Percentiles rank a stretch among this genome's conserved stretches.
Evolutionary conservation across 352 stramenopile genomes (phyloP).

Genomic region (Pythium utonaiense): DNA sequence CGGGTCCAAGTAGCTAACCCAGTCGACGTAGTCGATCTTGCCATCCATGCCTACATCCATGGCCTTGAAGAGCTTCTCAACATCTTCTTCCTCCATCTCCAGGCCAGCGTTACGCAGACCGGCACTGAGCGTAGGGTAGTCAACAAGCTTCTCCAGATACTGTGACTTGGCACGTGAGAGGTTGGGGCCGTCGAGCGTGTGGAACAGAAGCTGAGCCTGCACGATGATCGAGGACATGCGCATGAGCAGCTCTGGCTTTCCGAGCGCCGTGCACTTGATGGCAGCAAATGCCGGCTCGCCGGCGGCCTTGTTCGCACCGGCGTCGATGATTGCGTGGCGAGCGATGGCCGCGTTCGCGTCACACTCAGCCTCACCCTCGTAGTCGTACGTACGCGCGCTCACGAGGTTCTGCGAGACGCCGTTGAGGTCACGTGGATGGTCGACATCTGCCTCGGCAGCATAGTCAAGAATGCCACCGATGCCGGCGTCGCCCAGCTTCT

Average conservation of each 20-base stretch:
- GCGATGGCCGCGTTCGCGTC: slow-evolving; percentile 90
- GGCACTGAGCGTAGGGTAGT: slow-evolving; percentile 72
- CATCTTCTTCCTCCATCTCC: slow-evolving; percentile 56
- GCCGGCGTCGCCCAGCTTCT: slow-evolving; percentile 68
- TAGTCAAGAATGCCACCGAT: slow-evolving; percentile 98
- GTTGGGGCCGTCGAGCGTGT: slow-evolving; percentile 86
- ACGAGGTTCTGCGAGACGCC: slow-evolving; percentile 80
- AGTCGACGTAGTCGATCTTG: slow-evolving; percentile 94
- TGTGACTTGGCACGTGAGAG: slow-evolving; percentile 79
- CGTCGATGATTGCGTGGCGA: slow-evolving; percentile 76
- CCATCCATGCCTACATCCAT: slow-evolving; percentile 69
- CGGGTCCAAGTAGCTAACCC: slow-evolving; percentile 90
- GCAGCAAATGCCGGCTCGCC: slow-evolving; percentile 90
- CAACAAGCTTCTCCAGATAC: slow-evolving; percentile 75
- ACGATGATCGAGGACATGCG: slow-evolving; percentile 93
- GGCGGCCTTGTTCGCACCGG: slow-evolving; percentile 32
- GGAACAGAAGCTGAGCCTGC: slow-evolving; percentile 90
- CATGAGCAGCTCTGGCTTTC: slow-evolving; percentile 94
- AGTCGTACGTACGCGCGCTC: slow-evolving; percentile 94
- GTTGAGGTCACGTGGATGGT: slow-evolving; percentile 72
- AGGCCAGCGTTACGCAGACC: slow-evolving; percentile 67
- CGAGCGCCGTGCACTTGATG: slow-evolving; percentile 97
- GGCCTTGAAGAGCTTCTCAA: slow-evolving; percentile 58
- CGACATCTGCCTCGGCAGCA: slow-evolving; percentile 92
- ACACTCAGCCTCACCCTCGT: slow-evolving; percentile 92